phyloP scores from a whole-genome alignment of 208 protist genomes.

The Trypanosoma vivax region DNA sequence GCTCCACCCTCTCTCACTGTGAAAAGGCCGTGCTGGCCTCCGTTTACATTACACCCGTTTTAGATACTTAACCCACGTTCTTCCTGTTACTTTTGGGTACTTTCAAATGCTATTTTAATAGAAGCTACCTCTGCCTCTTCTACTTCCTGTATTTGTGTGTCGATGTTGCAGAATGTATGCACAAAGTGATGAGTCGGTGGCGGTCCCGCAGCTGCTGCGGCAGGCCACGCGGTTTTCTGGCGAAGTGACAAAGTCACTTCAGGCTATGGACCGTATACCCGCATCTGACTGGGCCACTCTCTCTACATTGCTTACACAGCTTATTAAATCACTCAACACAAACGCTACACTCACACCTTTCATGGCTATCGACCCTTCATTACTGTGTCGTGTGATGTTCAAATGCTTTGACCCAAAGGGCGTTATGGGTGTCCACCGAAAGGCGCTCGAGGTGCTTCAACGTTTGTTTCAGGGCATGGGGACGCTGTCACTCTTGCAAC shows the following conservation, averaged over 20 bases:
- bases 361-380: slow-evolving; percentile 26
- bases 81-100: too few relatives aligned
- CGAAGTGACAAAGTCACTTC: slow-evolving; percentile 10
- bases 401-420: slow-evolving; percentile 36
- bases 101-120: too few relatives aligned
- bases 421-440: slow-evolving; percentile 63
- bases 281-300: slow-evolving; percentile 15
- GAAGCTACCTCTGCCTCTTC: too few relatives aligned
- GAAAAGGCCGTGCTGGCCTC: too few relatives aligned
- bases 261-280: slow-evolving; percentile 13
- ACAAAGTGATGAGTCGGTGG: background rate
- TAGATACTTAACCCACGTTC: too few relatives aligned
- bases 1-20: too few relatives aligned
- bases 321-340: slow-evolving; percentile 12
- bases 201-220: slow-evolving; percentile 1
- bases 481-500: slow-evolving; percentile 1
- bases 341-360: slow-evolving; percentile 23
- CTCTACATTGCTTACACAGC: slow-evolving; percentile 8
- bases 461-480: slow-evolving; percentile 4
- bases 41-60: too few relatives aligned
- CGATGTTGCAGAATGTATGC: background rate
- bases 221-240: slow-evolving; percentile 1
- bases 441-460: slow-evolving; percentile 45
- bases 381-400: slow-evolving; percentile 34
- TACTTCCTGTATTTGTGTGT: too few relatives aligned